Evolutionary conservation across 1,284 basidiomycete species (phyloP), one percentile per base, ranked within the genome.

Genomic region (Pseudozyma pruni): DNA sequence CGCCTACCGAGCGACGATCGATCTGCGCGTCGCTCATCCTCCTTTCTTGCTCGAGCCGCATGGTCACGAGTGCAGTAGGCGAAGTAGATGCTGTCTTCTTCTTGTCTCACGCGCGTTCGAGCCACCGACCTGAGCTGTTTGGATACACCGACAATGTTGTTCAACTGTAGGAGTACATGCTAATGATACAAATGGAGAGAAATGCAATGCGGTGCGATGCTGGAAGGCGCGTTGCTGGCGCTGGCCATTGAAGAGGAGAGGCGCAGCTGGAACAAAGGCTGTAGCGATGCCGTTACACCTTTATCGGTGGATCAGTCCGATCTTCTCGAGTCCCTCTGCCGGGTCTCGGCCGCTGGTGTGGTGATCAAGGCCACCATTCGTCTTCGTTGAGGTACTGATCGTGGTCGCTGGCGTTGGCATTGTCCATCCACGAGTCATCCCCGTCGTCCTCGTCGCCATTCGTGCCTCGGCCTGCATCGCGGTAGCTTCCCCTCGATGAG

Each of bases 301-400:
- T 8, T n/a, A 7, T 38, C n/a, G 35, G 14, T 16, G 9, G 35
- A 38, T n/a, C n/a, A n/a, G n/a, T n/a, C n/a, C n/a, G n/a, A n/a
- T n/a, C n/a, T n/a, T n/a, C n/a, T n/a, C n/a, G n/a, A n/a, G n/a
- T n/a, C n/a, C n/a, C n/a, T n/a, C n/a, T n/a, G n/a, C n/a, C n/a
- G n/a, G 27, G 27, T 11, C n/a, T 33, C 19, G 27, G 27, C 29
- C 35, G n/a, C 17, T 34, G 23, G 19, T 35, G 39, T 17, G 14
- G 3, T 6, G 11, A 39, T 44, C 32, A 53, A 10, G 46, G 38
- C 68, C 68, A 71, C 68, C 68, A 71, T 3, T 61, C 61, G 10
- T 71, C 68, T 40, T 71, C 68, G 34, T 64, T 54, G 31, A 61
- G 33, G 20, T 61, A 64, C 42, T 48, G 56, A 1, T 71, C 68